These are phyloP conservation scores for Pseudonitzschia multiseries DNA, from an alignment of 108 stramenopile genomes.

Conservation along the genomic window DNA sequence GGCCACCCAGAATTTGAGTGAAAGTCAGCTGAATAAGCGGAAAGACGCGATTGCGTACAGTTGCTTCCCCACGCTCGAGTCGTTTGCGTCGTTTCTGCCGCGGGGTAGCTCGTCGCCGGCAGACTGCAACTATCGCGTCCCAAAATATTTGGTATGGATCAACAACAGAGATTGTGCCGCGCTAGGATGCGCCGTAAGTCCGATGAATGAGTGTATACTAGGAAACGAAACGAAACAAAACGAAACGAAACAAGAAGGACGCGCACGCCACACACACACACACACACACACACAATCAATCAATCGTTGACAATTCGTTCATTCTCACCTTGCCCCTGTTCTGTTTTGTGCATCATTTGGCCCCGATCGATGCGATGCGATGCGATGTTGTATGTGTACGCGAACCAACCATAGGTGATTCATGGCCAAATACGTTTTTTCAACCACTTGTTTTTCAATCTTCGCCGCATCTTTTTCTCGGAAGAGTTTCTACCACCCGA, in stretches of 20 bases:
- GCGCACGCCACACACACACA: no score
- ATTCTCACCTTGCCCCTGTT: no score
- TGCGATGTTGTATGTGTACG: no score
- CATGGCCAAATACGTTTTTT: constrained; percentile 46
- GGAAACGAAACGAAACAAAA: no score
- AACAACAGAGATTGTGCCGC: constrained; percentile 20
- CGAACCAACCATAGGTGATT: not conserved
- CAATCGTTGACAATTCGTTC: not conserved
- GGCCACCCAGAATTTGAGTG: not conserved
- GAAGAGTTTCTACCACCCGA: not conserved
- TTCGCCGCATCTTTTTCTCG: constrained; percentile 33
- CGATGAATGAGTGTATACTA: no score
- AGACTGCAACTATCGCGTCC: constrained; percentile 40
- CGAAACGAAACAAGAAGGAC: not conserved
- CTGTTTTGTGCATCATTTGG: not conserved
- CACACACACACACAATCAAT: no score
- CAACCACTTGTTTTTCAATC: constrained; percentile 47
- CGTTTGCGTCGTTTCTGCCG: constrained; percentile 25
- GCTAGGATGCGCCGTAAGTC: constrained; percentile 31
- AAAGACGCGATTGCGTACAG: constrained; percentile 26
- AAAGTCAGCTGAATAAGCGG: not conserved
- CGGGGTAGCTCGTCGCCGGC: constrained; percentile 21
- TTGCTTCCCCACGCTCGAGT: constrained; percentile 51
- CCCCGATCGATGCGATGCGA: no score
- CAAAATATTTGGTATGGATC: constrained; percentile 24